Base-by-base conservation (phyloP, 495 filamentous ascomycete genomes). In the Sphaerosporella brunnea region DNA sequence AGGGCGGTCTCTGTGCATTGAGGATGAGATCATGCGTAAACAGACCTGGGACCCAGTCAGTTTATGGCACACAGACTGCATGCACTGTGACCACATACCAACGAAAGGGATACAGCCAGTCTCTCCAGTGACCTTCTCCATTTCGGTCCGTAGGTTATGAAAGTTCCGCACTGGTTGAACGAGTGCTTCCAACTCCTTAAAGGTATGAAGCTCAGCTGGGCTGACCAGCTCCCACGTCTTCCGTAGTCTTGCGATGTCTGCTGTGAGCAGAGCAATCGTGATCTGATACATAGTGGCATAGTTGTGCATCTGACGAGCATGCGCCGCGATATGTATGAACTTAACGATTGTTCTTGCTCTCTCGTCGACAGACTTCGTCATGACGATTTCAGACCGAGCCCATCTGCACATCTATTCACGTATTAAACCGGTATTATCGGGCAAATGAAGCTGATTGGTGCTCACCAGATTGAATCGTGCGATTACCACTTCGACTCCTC, bases 1-100 rank as follows among this genome's bases (percentile, higher is more conserved):
- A 36, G 5, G 71, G 69, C 13, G 88, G 87, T 55, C 92, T 80
- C 63, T 95, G 85, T 0, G 83, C 76, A 61, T 96, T 99, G 64
- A 86, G 92, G 26, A 93, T 83, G n/a, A 99, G 71, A 55, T 99
- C 92, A 56, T 94, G 87, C 3, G 87, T 88, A 62, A 96, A 97
- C 38, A 84, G 72, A 19, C 78, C 76, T 77, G 46, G 16, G 34
- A 21, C 3, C 4, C 15, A 5, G 13, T 32, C 13, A 46, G 35
- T 18, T 21, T n/a, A n/a, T n/a, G n/a, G n/a, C n/a, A n/a, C n/a
- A n/a, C n/a, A n/a, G n/a, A n/a, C n/a, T n/a, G n/a, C n/a, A n/a
- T n/a, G n/a, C n/a, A n/a, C n/a, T n/a, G n/a, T n/a, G n/a, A n/a
- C n/a, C 5, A 62, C 67, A 73, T 77, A 66, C 84, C 90, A 58